Base-by-base conservation (phyloP, 805 yeast species). In the Sugiyamaella mastotermitis region DNA sequence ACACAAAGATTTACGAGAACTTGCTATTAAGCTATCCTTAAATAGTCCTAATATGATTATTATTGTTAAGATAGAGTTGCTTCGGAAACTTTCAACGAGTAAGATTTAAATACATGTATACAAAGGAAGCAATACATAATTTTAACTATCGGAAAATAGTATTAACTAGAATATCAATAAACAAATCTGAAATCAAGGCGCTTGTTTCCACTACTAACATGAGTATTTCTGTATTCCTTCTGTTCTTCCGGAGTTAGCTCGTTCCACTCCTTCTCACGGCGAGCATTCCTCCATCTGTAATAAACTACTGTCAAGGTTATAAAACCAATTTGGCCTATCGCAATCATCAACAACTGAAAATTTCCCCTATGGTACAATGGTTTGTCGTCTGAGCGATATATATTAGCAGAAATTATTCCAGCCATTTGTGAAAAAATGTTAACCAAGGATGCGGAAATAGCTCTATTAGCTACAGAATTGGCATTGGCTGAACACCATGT, bases 351-450 rank as follows among this genome's bases (percentile, higher is more conserved):
- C 14, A 59, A 33, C 24, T 46, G 50, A 7, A 38, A 33, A 45
- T 80, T 78, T 29, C 87, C 90, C 16, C 69, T 57, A 28, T 66
- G 66, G 51, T 82, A 82, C 24, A 66, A 51, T 1, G 88, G 88
- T 28, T 61, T 61, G 51, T 81, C 88, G 29, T 66, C 69, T 1
- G 55, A 53, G 33, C 78, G 56, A 56, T 80, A 81, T 4, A 81
- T 66, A 49, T 79, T 72, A 5, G 77, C 61, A 3, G 76, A 61
- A 7, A 72, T 60, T 33, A 81, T 75, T 14, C 64, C 56, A 1
- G 77, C 80, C 0, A 74, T 62, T 52, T 81, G 87, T 1, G 73
- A 74, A 53, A 68, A 71, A 66, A 80, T 78, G 50, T 80, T 81
- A 51, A 74, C 78, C 33, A 81, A 41, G 0, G 86, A 77, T 0